A percentile compares a stretch with the other conserved stretches of the same genome.
phyloP scores from a whole-genome alignment of 768 basidiomycete species.

The Collybiopsis luxurians region DNA sequence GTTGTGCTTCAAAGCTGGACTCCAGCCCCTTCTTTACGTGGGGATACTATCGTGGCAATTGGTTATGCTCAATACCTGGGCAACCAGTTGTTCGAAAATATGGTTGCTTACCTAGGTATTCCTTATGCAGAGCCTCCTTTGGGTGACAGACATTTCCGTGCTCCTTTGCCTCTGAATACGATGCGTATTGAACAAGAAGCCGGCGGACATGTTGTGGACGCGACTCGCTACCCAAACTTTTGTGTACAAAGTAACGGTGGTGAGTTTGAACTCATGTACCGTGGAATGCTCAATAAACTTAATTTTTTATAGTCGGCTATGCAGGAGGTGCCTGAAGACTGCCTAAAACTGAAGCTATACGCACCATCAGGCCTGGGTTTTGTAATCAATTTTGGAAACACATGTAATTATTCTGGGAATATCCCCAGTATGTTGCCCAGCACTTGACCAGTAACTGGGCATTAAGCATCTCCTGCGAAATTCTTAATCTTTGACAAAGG shows the following conservation, averaged over 20 bases:
- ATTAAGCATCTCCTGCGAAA: too few relatives aligned
- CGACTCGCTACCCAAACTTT: conserved; percentile 51
- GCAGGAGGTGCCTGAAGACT: conserved; percentile 65
- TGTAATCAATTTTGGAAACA: too few relatives aligned
- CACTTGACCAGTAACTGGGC: too few relatives aligned
- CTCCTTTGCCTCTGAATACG: conserved; percentile 51
- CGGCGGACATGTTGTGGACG: conserved; percentile 43
- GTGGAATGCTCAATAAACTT: neutral
- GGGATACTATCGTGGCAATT: conserved; percentile 45
- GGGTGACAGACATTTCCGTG: conserved; percentile 49
- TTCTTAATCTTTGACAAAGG: too few relatives aligned
- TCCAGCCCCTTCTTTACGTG: neutral
- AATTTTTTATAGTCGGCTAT: conserved; percentile 42
- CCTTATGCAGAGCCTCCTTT: conserved; percentile 61
- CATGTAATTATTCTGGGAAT: too few relatives aligned
- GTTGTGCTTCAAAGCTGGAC: neutral
- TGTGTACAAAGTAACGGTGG: conserved; percentile 56
- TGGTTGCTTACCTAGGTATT: conserved; percentile 56
- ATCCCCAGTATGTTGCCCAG: too few relatives aligned
- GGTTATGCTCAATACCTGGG: conserved; percentile 61
- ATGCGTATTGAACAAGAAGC: conserved; percentile 34
- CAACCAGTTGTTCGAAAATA: conserved; percentile 47
- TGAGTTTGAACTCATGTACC: conserved; percentile 16
- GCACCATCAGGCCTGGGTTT: conserved; percentile 50
- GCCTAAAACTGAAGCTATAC: conserved; percentile 66